Base-by-base conservation (phyloP, 495 filamentous ascomycete species). In the Tuber brumale region DNA sequence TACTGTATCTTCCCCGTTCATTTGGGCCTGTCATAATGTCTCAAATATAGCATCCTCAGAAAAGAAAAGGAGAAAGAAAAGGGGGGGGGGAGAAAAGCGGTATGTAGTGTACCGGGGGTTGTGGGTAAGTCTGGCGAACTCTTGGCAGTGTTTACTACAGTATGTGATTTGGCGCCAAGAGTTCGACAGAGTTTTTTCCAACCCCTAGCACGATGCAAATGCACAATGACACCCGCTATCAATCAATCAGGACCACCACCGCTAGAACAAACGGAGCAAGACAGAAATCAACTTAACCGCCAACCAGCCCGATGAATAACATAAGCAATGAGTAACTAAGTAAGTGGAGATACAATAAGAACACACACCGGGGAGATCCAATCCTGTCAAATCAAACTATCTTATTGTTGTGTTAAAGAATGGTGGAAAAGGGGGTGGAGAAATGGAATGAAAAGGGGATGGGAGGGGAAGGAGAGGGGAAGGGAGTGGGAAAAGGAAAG, bases 241-340 rank as follows among this genome's bases (percentile, higher is more conserved):
- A 57, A 57, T 48, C 45, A 7, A 48, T 57, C 21, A 57, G 10
- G n/a, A n/a, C 48, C 48, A 48, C 46, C 46, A 39, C n/a, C 51
- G 37, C 37, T 39, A 66, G 61, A 76, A 45, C 41, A 27, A 31
- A 19, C 37, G 43, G 39, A 18, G 18, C 2, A 45, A 18, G 18
- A 27, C 70, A 39, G 16, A 39, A 12, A 75, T 70, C 70, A 44
- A 77, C 23, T 42, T 27, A 42, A 27, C 61, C 69, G 31, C 37
- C 27, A 43, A 70, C 61, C 21, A 42, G 61, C 48, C 48, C 71
- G n/a, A 66, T 79, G 51, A 23, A 71, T 39, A 61, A 37, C 57
- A 39, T 23, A 74, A 74, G 45, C 35, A 73, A 51, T 57, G 76
- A 76, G 31, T 57, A 57, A 76, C 76, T 71, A 76, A 42, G 76